Conservation (phyloP, 2,329 filamentous ascomycete genomes). For the Leptographium galeiforme region DNA sequence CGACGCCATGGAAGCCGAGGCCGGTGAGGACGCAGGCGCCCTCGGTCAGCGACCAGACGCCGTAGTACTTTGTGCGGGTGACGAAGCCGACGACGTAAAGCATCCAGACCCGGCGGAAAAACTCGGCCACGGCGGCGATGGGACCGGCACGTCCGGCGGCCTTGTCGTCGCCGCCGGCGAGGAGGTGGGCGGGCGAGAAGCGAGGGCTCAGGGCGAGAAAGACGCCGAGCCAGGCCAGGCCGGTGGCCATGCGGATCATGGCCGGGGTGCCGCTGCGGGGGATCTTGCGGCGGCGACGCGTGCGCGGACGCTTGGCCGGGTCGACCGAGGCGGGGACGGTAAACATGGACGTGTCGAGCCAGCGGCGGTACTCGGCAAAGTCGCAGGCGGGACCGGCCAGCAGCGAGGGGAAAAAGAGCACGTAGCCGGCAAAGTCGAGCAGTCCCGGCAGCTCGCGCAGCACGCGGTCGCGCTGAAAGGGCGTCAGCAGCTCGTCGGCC, state of each 20-base stretch:
- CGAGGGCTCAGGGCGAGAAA: constrained; percentile 53
- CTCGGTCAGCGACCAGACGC: constrained; percentile 86
- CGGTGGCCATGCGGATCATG: constrained; percentile 57
- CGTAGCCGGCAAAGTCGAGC: constrained; percentile 77
- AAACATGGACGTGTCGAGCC: constrained; percentile 93
- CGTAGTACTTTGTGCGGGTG: constrained; percentile 86
- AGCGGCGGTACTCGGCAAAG: constrained; percentile 80
- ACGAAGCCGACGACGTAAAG: constrained; percentile 77
- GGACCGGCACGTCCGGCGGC: constrained; percentile 55
- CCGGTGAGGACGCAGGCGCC: constrained; percentile 89
- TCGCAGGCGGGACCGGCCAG: constrained; percentile 90
- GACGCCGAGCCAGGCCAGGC: constrained; percentile 64
- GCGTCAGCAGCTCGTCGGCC: constrained; percentile 65
- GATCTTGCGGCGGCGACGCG: constrained; percentile 81
- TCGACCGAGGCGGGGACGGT: constrained; percentile 71
- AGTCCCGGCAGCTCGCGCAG: constrained; percentile 60
- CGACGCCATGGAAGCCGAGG: constrained; percentile 86
- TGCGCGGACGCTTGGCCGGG: constrained; percentile 70
- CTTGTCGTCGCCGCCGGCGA: constrained; percentile 39
- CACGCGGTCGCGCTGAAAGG: constrained; percentile 72
- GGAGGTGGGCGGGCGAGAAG: constrained; percentile 42
- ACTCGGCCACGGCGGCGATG: constrained; percentile 28
- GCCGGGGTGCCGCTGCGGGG: constrained; percentile 83
- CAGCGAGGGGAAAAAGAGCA: constrained; percentile 87
- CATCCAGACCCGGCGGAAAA: constrained; percentile 61